Conservation (phyloP, 441 rosid genomes). For the Isatis lusitanica region DNA sequence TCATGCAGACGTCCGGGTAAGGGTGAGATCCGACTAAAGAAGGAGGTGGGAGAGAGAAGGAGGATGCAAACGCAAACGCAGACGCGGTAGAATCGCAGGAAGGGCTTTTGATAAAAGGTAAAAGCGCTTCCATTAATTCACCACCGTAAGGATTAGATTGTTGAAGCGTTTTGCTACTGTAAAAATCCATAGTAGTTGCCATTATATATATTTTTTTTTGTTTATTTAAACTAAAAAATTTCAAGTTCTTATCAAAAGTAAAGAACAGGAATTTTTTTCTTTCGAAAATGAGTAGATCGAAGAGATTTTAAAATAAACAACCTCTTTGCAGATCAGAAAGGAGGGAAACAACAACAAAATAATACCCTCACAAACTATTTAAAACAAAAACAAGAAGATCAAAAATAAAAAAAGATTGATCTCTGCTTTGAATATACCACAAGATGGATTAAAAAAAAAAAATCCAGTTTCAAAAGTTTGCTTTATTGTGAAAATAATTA, state of each 20-base stretch:
- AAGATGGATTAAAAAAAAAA: background rate
- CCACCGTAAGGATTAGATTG: constrained; percentile 41
- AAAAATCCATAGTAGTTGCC: constrained; percentile 55
- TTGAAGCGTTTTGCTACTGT: constrained; percentile 26
- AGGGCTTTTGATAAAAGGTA: constrained; percentile 69
- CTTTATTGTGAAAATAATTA: background rate
- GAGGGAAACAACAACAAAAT: constrained; percentile 9
- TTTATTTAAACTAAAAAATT: background rate
- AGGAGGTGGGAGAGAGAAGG: constrained; percentile 25
- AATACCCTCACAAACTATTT: constrained; percentile 5
- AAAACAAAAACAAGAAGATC: background rate
- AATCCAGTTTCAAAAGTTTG: background rate
- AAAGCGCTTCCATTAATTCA: constrained; percentile 69
- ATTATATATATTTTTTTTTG: background rate
- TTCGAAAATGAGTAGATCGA: background rate
- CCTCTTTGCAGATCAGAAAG: constrained; percentile 13
- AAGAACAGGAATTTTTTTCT: background rate
- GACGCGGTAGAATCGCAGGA: constrained; percentile 37
- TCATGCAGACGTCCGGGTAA: constrained; percentile 37
- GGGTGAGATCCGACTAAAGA: constrained; percentile 3
- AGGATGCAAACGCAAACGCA: constrained; percentile 23
- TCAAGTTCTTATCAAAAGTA: background rate
- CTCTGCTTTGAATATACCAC: background rate
- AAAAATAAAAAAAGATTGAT: constrained; percentile 4
- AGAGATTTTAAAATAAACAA: constrained; percentile 27